Evolutionary conservation across 768 basidiomycete genomes (phyloP).

Genomic region (Myochromella boudieri): DNA sequence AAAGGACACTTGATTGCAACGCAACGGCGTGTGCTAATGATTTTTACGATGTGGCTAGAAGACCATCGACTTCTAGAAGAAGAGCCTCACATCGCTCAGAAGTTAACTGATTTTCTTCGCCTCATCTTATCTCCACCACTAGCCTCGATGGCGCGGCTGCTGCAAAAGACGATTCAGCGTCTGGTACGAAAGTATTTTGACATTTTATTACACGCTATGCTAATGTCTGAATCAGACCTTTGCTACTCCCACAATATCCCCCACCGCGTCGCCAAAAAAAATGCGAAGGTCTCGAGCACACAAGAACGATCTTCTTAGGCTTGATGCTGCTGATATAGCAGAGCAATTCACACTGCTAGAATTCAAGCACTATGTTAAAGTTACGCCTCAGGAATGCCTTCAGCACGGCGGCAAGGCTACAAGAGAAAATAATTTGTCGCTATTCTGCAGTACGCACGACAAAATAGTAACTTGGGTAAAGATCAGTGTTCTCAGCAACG

Average conservation of each 20-base stretch:
- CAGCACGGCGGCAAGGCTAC: constrained; percentile 49
- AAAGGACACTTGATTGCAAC: constrained; percentile 60
- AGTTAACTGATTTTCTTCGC: constrained; percentile 55
- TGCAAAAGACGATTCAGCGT: constrained; percentile 53
- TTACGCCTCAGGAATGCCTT: constrained; percentile 76
- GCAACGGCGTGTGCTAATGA: constrained; percentile 57
- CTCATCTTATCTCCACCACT: constrained; percentile 40
- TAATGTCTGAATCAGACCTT: constrained; percentile 36
- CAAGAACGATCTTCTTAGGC: constrained; percentile 61
- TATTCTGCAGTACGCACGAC: constrained; percentile 62
- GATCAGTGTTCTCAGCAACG: constrained; percentile 53
- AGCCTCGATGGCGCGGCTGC: constrained; percentile 43
- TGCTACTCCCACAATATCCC: constrained; percentile 26
- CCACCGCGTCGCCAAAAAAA: constrained; percentile 30
- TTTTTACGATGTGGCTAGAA: constrained; percentile 63
- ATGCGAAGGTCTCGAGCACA: constrained; percentile 47
- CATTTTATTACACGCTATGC: constrained; percentile 4
- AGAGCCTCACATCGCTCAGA: constrained; percentile 58
- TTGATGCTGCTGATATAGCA: constrained; percentile 70
- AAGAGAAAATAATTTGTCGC: constrained; percentile 40
- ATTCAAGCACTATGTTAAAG: constrained; percentile 63
- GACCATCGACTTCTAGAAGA: constrained; percentile 62
- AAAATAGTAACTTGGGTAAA: constrained; percentile 69
- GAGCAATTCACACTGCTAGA: constrained; percentile 83
- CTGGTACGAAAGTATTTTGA: constrained; percentile 39